Conservation (phyloP, 345 rosid species). For the Mallotus nudiflorus region DNA sequence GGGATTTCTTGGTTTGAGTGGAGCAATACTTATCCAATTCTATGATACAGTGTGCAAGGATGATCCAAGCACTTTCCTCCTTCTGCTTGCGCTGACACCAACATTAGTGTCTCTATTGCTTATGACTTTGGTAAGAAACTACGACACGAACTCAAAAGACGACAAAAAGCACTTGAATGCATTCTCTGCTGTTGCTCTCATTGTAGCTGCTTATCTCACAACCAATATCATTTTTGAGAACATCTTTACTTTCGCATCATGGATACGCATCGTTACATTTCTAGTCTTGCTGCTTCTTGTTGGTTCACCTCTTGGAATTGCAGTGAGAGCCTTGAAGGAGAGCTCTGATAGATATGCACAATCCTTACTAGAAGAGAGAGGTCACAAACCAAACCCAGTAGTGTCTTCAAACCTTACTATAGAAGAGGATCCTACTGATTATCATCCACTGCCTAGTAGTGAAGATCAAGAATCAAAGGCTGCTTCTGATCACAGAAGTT, state of each 20-base stretch:
- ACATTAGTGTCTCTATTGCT: conserved; percentile 56
- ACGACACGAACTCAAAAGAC: conserved; percentile 39
- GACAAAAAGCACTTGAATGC: conserved; percentile 74
- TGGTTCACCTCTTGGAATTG: conserved; percentile 56
- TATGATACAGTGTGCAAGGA: conserved; percentile 62
- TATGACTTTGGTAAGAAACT: conserved; percentile 63
- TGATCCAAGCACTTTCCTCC: conserved; percentile 58
- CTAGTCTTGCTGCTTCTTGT: conserved; percentile 51
- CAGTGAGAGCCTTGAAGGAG: conserved; percentile 53
- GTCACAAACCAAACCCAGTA: conserved; percentile 15
- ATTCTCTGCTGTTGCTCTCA: conserved; percentile 64
- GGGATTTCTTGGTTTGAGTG: conserved; percentile 93
- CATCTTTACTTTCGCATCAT: conserved; percentile 45
- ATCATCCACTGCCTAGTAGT: conserved; percentile 29
- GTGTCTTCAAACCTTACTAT: conserved; percentile 3
- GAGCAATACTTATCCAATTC: conserved; percentile 73
- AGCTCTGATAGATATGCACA: conserved; percentile 27
- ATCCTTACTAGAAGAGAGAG: conserved; percentile 29
- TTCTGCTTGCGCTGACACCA: conserved; percentile 66
- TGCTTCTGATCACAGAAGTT: conserved; percentile 11
- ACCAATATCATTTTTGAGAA: conserved; percentile 54
- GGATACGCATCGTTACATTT: conserved; percentile 47
- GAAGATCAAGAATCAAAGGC: conserved; percentile 20
- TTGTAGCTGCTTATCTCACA: conserved; percentile 73
- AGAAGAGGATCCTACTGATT: conserved; percentile 13